Evolutionary conservation across 2,329 filamentous ascomycete genomes (phyloP).

Genomic region (Hypomyces rosellus): DNA sequence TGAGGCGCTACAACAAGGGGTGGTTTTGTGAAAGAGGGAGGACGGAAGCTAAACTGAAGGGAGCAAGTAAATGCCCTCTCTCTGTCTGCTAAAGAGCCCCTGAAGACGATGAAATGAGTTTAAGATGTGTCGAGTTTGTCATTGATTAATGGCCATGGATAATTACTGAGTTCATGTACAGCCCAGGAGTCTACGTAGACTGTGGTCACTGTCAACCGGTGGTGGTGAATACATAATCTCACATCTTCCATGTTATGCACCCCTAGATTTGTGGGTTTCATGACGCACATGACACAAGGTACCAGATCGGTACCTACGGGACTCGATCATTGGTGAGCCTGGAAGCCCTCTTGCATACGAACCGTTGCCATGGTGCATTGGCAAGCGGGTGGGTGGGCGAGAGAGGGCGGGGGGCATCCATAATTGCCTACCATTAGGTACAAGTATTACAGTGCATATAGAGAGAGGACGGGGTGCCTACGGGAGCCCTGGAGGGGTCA

Average conservation of each 20-base stretch:
- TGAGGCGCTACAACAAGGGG: neutral
- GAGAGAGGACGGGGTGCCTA: too few relatives aligned
- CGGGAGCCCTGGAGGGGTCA: too few relatives aligned
- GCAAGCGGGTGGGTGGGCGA: neutral
- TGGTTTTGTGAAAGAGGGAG: neutral
- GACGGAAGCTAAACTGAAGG: neutral
- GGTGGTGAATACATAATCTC: too few relatives aligned
- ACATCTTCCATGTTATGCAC: neutral
- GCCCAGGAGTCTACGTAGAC: too few relatives aligned
- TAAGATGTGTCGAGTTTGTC: too few relatives aligned
- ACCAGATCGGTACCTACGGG: neutral
- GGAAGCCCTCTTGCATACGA: neutral
- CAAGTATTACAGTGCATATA: too few relatives aligned
- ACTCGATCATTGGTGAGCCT: conserved; percentile 7
- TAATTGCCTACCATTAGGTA: too few relatives aligned
- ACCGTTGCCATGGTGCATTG: conserved; percentile 11
- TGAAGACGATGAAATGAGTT: too few relatives aligned
- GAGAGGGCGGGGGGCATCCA: conserved; percentile 3
- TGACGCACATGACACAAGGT: neutral
- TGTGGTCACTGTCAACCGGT: too few relatives aligned
- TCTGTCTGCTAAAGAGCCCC: neutral
- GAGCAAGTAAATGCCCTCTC: neutral
- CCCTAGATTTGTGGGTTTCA: neutral
- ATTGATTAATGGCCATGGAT: too few relatives aligned
- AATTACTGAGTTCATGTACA: too few relatives aligned